These are phyloP conservation scores for Solanum megistacrolobum DNA, from an alignment of 257 asterid genomes.

Conservation along the genomic window DNA sequence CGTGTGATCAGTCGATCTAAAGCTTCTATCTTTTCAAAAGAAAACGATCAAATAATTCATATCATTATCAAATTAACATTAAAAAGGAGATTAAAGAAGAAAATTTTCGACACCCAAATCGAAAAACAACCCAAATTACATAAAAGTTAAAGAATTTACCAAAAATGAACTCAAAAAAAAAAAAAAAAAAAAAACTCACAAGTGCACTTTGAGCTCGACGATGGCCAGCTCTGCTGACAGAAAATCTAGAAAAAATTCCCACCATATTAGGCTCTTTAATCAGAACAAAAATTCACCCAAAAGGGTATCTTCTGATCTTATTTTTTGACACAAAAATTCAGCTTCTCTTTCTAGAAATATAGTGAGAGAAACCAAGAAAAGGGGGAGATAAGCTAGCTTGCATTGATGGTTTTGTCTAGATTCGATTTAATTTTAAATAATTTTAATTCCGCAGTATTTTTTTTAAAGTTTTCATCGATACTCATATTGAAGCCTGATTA, in stretches of 20 bases:
- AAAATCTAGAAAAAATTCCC: slow-evolving; percentile 82
- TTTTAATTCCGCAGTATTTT: not conserved
- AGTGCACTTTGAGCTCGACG: slow-evolving; percentile 83
- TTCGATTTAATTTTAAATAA: not conserved
- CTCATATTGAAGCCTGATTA: no score
- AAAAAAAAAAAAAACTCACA: slow-evolving; percentile 20
- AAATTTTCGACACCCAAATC: not conserved
- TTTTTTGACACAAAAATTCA: not conserved
- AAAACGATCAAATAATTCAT: not conserved
- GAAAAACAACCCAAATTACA: not conserved
- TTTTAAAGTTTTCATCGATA: no score
- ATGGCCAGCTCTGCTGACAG: slow-evolving; percentile 43
- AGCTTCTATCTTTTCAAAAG: not conserved
- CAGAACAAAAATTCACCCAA: not conserved
- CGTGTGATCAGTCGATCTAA: not conserved
- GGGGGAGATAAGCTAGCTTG: not conserved
- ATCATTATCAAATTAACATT: not conserved
- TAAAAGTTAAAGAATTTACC: not conserved
- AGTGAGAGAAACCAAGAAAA: not conserved
- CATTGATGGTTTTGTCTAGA: slow-evolving; percentile 9
- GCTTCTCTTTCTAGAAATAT: not conserved
- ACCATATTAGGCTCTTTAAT: slow-evolving; percentile 32
- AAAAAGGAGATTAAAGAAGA: not conserved
- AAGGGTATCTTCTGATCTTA: not conserved
- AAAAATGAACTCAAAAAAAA: not conserved